Conservation (phyloP, 1,284 basidiomycete species). For the Paramarasmius palmivorus region DNA sequence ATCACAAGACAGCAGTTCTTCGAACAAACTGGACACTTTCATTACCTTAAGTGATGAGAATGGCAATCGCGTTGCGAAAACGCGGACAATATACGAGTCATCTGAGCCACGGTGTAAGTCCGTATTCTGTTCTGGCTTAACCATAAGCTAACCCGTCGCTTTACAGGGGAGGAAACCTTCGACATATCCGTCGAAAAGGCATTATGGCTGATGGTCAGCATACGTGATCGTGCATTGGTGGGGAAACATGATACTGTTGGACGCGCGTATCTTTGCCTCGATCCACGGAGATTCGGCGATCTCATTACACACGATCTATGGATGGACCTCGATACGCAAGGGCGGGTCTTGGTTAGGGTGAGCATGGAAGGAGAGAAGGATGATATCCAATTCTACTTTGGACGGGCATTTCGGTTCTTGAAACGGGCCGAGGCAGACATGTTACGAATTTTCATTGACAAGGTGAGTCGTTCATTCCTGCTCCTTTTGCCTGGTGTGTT, state of each 20-base stretch:
- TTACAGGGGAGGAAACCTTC: constrained; percentile 91
- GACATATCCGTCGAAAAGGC: constrained; percentile 89
- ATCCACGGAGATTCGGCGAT: constrained; percentile 88
- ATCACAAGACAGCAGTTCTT: constrained; percentile 69
- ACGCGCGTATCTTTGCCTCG: constrained; percentile 89
- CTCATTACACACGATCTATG: constrained; percentile 90
- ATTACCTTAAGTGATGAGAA: constrained; percentile 93
- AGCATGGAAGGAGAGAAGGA: constrained; percentile 99
- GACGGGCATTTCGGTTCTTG: constrained; percentile 90
- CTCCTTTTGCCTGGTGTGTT: neutral
- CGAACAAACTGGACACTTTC: constrained; percentile 83
- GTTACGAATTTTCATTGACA: constrained; percentile 96
- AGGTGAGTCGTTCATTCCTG: constrained; percentile 52
- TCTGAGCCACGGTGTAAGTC: constrained; percentile 84
- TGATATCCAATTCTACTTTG: constrained; percentile 98
- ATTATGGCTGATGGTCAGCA: constrained; percentile 95
- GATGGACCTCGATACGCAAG: constrained; percentile 88
- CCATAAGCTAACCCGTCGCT: constrained; percentile 12
- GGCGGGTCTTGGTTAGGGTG: constrained; percentile 84
- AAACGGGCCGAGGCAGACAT: constrained; percentile 96
- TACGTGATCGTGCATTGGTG: constrained; percentile 87
- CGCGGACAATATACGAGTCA: constrained; percentile 93
- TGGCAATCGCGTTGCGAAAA: constrained; percentile 91
- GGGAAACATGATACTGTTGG: constrained; percentile 93
- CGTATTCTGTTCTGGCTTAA: neutral